Percentiles rank a stretch among this genome's conserved stretches.
Conservation (phyloP, 106 monocot species). For the Dendrobium nobile region DNA sequence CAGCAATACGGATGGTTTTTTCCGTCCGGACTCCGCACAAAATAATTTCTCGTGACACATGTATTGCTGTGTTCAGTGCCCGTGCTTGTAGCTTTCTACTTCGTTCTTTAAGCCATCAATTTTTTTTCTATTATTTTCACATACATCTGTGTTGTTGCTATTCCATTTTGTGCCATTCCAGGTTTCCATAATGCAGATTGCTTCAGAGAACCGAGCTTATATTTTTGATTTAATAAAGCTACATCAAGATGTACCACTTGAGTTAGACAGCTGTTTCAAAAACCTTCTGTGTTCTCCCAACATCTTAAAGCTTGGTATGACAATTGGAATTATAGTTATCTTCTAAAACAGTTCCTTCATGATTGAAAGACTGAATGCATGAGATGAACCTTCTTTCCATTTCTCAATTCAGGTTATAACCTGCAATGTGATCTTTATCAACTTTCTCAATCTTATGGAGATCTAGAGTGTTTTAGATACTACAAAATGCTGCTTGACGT, state of each 20-base stretch:
- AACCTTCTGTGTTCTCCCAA: conserved; percentile 72
- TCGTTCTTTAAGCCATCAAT: background rate
- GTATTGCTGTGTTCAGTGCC: background rate
- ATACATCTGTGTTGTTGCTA: background rate
- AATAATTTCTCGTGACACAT: background rate
- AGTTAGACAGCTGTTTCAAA: conserved; percentile 65
- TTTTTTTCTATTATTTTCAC: background rate
- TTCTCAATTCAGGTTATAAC: conserved; percentile 65
- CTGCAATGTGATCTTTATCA: conserved; percentile 90
- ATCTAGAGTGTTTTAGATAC: conserved; percentile 75
- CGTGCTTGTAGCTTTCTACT: background rate
- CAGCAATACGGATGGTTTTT: no score
- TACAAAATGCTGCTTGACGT: conserved; percentile 93
- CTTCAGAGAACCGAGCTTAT: conserved; percentile 73
- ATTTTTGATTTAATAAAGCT: conserved; percentile 94
- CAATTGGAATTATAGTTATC: conserved; percentile 7
- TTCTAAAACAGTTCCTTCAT: background rate
- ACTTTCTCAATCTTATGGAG: conserved; percentile 79
- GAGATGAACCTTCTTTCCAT: background rate
- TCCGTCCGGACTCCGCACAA: no score
- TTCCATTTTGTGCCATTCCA: conserved; percentile 15
- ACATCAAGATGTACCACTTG: conserved; percentile 54
- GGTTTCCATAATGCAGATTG: conserved; percentile 98
- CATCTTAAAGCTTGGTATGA: conserved; percentile 81
- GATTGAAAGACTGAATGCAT: background rate